phyloP scores from a whole-genome alignment of 2,329 filamentous ascomycete genomes.

The Sporothrix luriei region DNA sequence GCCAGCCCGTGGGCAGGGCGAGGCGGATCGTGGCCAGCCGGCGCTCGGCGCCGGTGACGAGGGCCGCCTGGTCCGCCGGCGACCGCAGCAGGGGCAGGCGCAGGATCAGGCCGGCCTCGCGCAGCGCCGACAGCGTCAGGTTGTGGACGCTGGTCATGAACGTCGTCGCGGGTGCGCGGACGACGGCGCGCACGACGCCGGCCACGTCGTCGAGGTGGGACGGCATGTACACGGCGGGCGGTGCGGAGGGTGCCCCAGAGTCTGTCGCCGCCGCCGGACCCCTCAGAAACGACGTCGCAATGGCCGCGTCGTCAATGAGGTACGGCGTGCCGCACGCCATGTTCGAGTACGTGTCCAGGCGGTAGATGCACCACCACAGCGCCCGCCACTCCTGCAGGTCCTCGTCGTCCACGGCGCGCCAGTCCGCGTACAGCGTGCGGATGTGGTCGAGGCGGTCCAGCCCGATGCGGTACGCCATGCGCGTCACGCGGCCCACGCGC shows the following conservation, averaged over 20 bases:
- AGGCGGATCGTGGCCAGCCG: conserved; percentile 5
- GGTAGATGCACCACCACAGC: conserved; percentile 20
- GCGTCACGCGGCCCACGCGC: conserved; percentile 12
- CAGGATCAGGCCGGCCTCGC: background rate
- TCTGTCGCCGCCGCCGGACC: too few species aligned
- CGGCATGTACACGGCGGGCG: conserved; percentile 1
- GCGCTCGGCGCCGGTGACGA: background rate
- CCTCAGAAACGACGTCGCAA: background rate
- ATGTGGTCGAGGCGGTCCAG: conserved; percentile 15
- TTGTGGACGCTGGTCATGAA: background rate
- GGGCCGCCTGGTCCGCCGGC: background rate
- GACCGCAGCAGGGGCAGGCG: background rate
- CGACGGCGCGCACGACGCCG: background rate
- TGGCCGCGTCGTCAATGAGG: background rate
- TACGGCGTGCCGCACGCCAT: conserved; percentile 12
- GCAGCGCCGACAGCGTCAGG: conserved; percentile 11
- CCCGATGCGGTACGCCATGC: conserved; percentile 18
- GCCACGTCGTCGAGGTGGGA: background rate
- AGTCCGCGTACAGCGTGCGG: conserved; percentile 5
- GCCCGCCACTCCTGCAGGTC: conserved; percentile 8
- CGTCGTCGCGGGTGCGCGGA: background rate
- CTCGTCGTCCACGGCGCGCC: background rate
- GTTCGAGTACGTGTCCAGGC: conserved; percentile 17
- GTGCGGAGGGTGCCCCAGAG: too few species aligned
- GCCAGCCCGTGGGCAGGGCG: conserved; percentile 12